Evolutionary conservation across 208 protist species (phyloP).

Genomic region (Porcisia hertigi): DNA sequence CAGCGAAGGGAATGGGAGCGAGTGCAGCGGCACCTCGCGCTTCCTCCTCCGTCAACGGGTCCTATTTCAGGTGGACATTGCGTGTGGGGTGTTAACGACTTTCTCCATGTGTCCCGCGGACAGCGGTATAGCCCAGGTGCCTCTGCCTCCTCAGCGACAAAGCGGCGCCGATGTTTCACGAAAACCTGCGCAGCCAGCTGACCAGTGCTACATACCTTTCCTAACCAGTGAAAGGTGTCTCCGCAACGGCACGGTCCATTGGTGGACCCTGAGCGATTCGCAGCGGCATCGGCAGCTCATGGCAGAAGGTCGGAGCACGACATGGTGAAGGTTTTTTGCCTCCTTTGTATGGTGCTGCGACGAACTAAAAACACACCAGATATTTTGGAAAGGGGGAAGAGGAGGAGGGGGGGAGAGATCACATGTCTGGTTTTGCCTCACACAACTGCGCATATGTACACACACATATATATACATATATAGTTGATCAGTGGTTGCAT

Average conservation of each 20-base stretch:
- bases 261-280: slow-evolving; percentile 27
- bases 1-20: background rate
- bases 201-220: background rate
- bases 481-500: too few relatives aligned
- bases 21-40: background rate
- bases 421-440: too few relatives aligned
- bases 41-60: slow-evolving; percentile 1
- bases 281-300: slow-evolving; percentile 23
- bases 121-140: background rate
- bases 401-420: background rate
- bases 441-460: too few relatives aligned
- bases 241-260: slow-evolving; percentile 26
- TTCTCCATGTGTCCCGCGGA: slow-evolving; percentile 2
- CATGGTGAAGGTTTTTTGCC: background rate
- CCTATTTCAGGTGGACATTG: slow-evolving; percentile 9
- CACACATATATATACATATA: too few relatives aligned
- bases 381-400: background rate
- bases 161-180: too few relatives aligned
- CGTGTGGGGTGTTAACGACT: slow-evolving; percentile 15
- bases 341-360: too few relatives aligned
- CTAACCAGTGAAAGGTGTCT: slow-evolving; percentile 6
- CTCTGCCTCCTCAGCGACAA: too few relatives aligned
- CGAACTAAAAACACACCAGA: too few relatives aligned
- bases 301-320: slow-evolving; percentile 8
- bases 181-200: background rate